Conservation (phyloP, 1,139 yeast genomes). For the Tardiomyces digboiensis region DNA sequence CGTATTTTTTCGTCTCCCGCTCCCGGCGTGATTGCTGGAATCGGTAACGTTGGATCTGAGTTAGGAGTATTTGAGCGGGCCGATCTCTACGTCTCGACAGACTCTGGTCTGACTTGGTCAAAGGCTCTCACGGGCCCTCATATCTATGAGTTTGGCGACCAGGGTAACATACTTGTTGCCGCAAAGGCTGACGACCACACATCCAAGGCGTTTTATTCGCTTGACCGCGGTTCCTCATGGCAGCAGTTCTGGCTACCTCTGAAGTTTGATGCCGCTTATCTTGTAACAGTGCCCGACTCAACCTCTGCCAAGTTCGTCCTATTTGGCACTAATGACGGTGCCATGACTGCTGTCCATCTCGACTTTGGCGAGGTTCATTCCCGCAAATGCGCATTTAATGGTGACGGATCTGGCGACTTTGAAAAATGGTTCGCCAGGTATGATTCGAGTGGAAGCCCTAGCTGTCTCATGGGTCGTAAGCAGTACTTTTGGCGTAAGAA, state of each 20-base stretch:
- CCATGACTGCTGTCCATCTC: constrained; percentile 33
- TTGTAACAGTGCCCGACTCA: constrained; percentile 66
- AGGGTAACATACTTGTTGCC: constrained; percentile 68
- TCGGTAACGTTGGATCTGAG: constrained; percentile 27
- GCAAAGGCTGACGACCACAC: constrained; percentile 31
- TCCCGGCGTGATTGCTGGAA: constrained; percentile 59
- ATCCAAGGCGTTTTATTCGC: constrained; percentile 38
- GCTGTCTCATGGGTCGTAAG: constrained; percentile 66
- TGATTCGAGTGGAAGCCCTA: constrained; percentile 35
- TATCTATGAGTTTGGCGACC: constrained; percentile 62
- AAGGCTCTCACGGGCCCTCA: constrained; percentile 46
- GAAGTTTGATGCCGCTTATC: constrained; percentile 33
- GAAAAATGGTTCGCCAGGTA: constrained; percentile 62
- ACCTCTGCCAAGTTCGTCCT: constrained; percentile 52
- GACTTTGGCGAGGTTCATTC: constrained; percentile 53
- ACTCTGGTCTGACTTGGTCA: constrained; percentile 72
- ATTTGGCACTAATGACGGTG: constrained; percentile 34
- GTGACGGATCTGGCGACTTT: constrained; percentile 48
- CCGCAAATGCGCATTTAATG: constrained; percentile 24
- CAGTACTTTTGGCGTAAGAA: constrained; percentile 65
- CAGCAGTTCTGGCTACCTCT: constrained; percentile 38
- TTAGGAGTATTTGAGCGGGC: constrained; percentile 20
- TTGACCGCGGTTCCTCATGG: constrained; percentile 75
- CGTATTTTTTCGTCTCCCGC: constrained; percentile 52
- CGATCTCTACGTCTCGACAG: constrained; percentile 51